phyloP scores from a whole-genome alignment of 768 basidiomycete genomes.

The Lepiota brunneoincarnata region DNA sequence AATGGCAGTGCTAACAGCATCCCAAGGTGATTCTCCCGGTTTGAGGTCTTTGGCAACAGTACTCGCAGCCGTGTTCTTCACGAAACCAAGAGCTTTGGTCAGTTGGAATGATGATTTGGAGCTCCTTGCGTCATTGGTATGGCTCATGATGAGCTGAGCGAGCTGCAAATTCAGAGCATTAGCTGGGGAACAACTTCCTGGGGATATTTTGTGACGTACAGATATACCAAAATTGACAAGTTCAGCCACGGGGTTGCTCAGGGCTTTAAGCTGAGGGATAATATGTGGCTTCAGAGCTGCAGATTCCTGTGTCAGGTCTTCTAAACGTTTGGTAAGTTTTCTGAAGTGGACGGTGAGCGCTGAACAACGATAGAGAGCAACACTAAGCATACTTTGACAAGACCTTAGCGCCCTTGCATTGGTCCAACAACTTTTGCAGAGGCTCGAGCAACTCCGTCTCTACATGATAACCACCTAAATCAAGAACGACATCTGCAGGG shows the following conservation, averaged over 20 bases:
- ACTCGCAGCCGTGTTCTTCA: conserved; percentile 69
- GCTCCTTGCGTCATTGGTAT: conserved; percentile 77
- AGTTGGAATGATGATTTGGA: conserved; percentile 80
- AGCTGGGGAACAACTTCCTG: neutral
- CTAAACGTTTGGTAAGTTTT: conserved; percentile 84
- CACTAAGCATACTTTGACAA: conserved; percentile 61
- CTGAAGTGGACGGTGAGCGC: conserved; percentile 34
- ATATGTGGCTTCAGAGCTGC: conserved; percentile 70
- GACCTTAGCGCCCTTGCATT: conserved; percentile 77
- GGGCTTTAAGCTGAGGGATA: conserved; percentile 65
- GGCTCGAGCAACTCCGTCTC: conserved; percentile 79
- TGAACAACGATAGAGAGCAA: neutral
- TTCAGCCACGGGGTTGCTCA: conserved; percentile 74
- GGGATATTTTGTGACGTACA: conserved; percentile 37
- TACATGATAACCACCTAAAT: conserved; percentile 73
- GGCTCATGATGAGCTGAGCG: conserved; percentile 85
- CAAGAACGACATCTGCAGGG: conserved; percentile 61
- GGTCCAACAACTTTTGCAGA: conserved; percentile 77
- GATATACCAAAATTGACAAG: conserved; percentile 91
- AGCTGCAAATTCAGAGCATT: conserved; percentile 45
- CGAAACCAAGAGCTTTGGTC: conserved; percentile 63
- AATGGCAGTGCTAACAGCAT: conserved; percentile 69
- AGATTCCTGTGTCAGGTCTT: conserved; percentile 73
- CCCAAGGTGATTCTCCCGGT: conserved; percentile 71
- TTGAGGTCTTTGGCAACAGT: conserved; percentile 68